A percentile compares a stretch with the other conserved stretches of the same genome.
phyloP scores from a whole-genome alignment of 768 basidiomycete genomes.

The Boletus barrowsii region DNA sequence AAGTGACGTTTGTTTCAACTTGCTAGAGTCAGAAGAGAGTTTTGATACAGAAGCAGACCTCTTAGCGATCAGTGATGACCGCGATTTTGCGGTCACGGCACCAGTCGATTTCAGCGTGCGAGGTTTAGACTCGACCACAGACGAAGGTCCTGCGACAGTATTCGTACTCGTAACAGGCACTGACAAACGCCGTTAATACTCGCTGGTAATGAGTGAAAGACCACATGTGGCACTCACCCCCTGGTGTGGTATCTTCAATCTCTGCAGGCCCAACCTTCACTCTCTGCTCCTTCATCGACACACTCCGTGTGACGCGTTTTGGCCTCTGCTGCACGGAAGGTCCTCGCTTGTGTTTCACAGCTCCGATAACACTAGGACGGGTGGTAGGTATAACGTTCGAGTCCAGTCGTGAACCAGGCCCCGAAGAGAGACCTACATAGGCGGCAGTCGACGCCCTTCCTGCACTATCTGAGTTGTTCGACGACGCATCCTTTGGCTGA shows the following conservation, averaged over 20 bases:
- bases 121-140: background rate
- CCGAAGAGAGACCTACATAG: background rate
- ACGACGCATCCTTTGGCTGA: background rate
- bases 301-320: conserved; percentile 28
- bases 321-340: conserved; percentile 7
- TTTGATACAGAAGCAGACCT: conserved; percentile 14
- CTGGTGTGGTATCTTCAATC: background rate
- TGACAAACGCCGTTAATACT: conserved; percentile 5
- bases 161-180: background rate
- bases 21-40: conserved; percentile 8
- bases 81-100: background rate
- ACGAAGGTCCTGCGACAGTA: background rate
- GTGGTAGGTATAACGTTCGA: background rate
- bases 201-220: background rate
- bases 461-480: background rate
- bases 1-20: conserved; percentile 27
- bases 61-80: background rate
- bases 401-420: background rate
- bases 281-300: conserved; percentile 25
- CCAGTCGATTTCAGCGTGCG: conserved; percentile 7
- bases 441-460: background rate
- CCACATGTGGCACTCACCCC: background rate
- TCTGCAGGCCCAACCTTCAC: conserved; percentile 1
- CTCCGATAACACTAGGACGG: background rate
- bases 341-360: conserved; percentile 19